Evolutionary conservation across 768 basidiomycete species (phyloP), one percentile per base, ranked within the genome.

Genomic region (Termitomyces sp.): DNA sequence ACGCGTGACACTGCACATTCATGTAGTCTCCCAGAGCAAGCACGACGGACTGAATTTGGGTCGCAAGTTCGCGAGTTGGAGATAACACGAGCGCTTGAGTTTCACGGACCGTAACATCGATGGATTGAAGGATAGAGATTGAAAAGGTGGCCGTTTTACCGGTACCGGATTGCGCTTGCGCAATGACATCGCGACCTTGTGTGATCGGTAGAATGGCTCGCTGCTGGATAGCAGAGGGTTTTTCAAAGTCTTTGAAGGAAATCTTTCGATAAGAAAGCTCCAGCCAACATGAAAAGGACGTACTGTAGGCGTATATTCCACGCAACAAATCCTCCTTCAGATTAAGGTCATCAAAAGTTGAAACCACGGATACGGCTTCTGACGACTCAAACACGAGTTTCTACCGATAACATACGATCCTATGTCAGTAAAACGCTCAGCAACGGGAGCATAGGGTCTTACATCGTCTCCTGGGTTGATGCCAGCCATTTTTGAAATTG

Each of bases 121-220:
- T 97, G 65, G 93, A 94, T 74, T 99, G 96, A 57, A 99, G 87
- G 74, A 97, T 94, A 67, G 96, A 92, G 73, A 99, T 97, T 67
- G 95, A 96, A 79, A 98, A 98, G 20, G 96, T 97, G 6, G 96
- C 96, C 10, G 96, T 99, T 92, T 98, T 99, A 84, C 96, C 96
- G 42, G 96, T 98, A 73, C 96, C 96, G 38, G 96, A 97, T 79
- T 98, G 96, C 47, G 96, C 96, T 80, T 98, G 96, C 40, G 96
- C 96, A 73, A 99, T 98, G 63, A 98, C 96, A 83, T 98, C 96
- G 66, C 96, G 88, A 34, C 93, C 93, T 79, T 93, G 91, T 53
- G 87, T 92, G 72, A 99, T 96, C 56, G 96, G 96, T 61, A 96
- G 81, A 75, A 99, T 98, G 53, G 96, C 96, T 66, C 96, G 90